Evolutionary conservation across 192 early-diverging fungal species (phyloP).

Genomic region (Geranomyces variabilis): DNA sequence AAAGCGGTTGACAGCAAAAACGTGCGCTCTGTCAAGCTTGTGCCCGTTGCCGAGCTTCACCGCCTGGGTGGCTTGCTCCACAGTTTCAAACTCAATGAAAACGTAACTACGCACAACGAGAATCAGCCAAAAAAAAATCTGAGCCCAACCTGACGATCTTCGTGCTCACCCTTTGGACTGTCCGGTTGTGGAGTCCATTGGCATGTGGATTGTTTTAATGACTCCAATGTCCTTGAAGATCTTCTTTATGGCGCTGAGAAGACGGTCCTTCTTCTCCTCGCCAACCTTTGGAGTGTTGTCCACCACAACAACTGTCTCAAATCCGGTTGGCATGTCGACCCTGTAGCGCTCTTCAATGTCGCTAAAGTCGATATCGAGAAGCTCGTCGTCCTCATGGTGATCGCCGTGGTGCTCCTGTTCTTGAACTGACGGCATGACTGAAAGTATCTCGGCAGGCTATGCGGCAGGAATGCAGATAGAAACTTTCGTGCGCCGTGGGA

Average conservation of each 20-base stretch:
- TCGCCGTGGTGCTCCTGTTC: background rate
- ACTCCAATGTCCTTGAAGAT: slow-evolving; percentile 78
- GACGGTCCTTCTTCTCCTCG: slow-evolving; percentile 80
- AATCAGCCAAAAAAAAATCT: slow-evolving; percentile 1
- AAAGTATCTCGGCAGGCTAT: too few species aligned
- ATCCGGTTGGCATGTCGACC: slow-evolving; percentile 74
- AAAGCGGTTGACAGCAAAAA: slow-evolving; percentile 83
- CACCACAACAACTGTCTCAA: slow-evolving; percentile 85
- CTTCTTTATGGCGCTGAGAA: slow-evolving; percentile 70
- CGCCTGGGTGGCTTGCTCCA: slow-evolving; percentile 77
- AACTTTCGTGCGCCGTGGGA: too few species aligned
- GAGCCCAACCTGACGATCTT: background rate
- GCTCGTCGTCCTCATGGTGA: slow-evolving; percentile 32
- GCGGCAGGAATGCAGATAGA: too few species aligned
- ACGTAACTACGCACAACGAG: slow-evolving; percentile 61
- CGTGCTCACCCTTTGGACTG: slow-evolving; percentile 78
- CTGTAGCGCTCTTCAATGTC: slow-evolving; percentile 83
- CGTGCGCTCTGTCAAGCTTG: slow-evolving; percentile 81
- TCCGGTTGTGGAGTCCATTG: slow-evolving; percentile 70
- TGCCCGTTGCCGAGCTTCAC: slow-evolving; percentile 76
- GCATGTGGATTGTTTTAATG: slow-evolving; percentile 89
- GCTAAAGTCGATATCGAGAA: slow-evolving; percentile 86
- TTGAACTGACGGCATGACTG: too few species aligned
- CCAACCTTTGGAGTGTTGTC: slow-evolving; percentile 92
- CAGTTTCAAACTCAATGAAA: slow-evolving; percentile 91